Base-by-base conservation (phyloP, 495 filamentous ascomycete species). In the Hyaloscypha finlandica region DNA sequence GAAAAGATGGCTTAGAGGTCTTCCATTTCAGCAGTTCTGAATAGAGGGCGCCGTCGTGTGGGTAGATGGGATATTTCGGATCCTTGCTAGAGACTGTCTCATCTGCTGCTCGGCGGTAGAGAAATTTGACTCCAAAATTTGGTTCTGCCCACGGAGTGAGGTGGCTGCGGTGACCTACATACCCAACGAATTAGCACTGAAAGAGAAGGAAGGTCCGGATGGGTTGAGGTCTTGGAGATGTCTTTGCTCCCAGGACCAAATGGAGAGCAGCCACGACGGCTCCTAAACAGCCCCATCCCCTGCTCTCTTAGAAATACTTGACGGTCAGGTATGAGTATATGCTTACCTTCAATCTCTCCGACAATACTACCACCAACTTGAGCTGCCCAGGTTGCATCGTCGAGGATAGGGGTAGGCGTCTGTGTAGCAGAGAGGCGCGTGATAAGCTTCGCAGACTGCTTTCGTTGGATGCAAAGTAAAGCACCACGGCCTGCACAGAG, bases 81-180 rank as follows among this genome's bases (percentile, higher is more conserved):
- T 11, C 20, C 19, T 25, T 16, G 22, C 20, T 25, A 56, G 14
- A 6, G 8, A 20, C 22, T 6, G 16, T 9, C 12, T 63, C 60
- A 19, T 52, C 39, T 53, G 25, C 22, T 35, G 42, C 31, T 11
- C 48, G 42, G 8, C 39, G 8, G 22, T 56, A 64, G 2, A 14
- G 14, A 25, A 64, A 64, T n/a, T 6, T 56, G 52, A 64, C 56
- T 4, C 61, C 61, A 56, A 64, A 64, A 30, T 56, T 56, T 19
- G 61, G 51, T 29, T 55, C 22, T 45, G 32, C 20, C 61, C 61
- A 64, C 37, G 61, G 61, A n/a, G 29, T 33, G 53, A 56, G 22
- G 16, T 31, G 20, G 22, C 53, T 56, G 19, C 53, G 53, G 16
- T 48, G 42, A 48, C 42, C 42, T 48, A 12, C 16, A 12, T 48